phyloP scores from a whole-genome alignment of 2,329 filamentous ascomycete genomes.

The Sporothrix euskadiensis region DNA sequence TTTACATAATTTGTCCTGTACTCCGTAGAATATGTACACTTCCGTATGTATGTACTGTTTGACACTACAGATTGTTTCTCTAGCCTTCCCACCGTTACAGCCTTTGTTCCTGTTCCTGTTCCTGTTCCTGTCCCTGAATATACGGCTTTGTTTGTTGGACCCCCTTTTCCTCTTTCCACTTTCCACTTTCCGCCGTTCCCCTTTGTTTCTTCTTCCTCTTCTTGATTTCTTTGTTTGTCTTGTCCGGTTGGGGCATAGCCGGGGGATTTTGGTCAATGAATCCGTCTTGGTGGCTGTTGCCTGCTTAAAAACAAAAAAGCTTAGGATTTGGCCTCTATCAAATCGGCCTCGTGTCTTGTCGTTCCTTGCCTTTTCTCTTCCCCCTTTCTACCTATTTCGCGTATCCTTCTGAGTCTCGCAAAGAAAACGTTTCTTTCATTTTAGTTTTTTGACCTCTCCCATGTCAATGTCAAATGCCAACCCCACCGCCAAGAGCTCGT shows the following conservation, averaged over 20 bases:
- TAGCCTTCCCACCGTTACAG: neutral
- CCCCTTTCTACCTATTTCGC: neutral
- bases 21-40: no score
- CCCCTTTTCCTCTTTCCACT: neutral
- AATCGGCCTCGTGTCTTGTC: neutral
- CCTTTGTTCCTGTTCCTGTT: neutral
- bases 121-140: neutral
- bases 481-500: neutral
- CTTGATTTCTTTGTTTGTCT: neutral
- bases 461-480: neutral
- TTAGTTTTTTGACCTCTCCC: neutral
- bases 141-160: neutral
- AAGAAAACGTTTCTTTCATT: neutral
- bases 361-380: neutral
- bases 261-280: neutral
- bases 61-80: neutral
- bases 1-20: no score
- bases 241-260: slow-evolving; percentile 13
- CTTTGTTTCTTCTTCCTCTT: neutral
- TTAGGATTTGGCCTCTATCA: neutral
- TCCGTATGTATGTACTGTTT: no score
- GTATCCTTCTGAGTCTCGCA: neutral
- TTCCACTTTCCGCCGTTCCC: neutral
- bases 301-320: neutral
- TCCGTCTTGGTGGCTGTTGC: neutral